A percentile compares a stretch with the other conserved stretches of the same genome.
phyloP scores from a whole-genome alignment of 2,329 filamentous ascomycete species.

The Dactylellina leptospora region DNA sequence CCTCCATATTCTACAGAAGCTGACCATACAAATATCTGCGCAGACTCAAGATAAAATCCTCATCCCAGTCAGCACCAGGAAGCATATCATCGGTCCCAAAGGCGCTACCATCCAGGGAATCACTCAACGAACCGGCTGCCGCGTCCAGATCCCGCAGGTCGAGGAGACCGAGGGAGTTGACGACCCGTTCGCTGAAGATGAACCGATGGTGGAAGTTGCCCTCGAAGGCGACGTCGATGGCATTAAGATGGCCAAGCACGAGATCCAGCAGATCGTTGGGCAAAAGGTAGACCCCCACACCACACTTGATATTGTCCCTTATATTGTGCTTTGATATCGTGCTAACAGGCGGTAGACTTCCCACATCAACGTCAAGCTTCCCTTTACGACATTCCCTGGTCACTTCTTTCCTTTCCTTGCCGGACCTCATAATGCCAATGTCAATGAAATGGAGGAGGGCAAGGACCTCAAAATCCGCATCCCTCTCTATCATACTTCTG shows the following conservation, averaged over 20 bases:
- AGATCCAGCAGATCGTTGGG: conserved; percentile 85
- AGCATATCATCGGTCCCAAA: conserved; percentile 91
- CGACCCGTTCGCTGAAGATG: conserved; percentile 71
- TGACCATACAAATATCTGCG: too few relatives aligned
- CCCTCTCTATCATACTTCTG: conserved; percentile 63
- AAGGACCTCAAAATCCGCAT: conserved; percentile 83
- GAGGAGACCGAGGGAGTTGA: conserved; percentile 71
- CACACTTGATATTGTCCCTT: neutral
- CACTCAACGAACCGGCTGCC: conserved; percentile 86
- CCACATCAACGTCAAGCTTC: conserved; percentile 78
- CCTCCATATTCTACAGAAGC: too few relatives aligned
- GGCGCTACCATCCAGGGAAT: conserved; percentile 90
- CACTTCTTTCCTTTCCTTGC: conserved; percentile 97
- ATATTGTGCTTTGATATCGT: neutral
- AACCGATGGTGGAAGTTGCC: conserved; percentile 81
- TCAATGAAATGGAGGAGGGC: conserved; percentile 74
- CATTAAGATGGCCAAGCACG: conserved; percentile 80
- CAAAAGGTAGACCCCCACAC: conserved; percentile 71
- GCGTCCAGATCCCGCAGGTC: conserved; percentile 85
- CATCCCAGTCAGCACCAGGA: conserved; percentile 82
- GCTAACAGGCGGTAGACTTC: conserved; percentile 34
- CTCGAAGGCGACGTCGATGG: conserved; percentile 93
- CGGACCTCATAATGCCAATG: conserved; percentile 74
- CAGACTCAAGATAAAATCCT: conserved; percentile 65
- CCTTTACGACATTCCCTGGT: conserved; percentile 74